phyloP scores from a whole-genome alignment of 2,329 filamentous ascomycete species.

The Juglanconis sp. region DNA sequence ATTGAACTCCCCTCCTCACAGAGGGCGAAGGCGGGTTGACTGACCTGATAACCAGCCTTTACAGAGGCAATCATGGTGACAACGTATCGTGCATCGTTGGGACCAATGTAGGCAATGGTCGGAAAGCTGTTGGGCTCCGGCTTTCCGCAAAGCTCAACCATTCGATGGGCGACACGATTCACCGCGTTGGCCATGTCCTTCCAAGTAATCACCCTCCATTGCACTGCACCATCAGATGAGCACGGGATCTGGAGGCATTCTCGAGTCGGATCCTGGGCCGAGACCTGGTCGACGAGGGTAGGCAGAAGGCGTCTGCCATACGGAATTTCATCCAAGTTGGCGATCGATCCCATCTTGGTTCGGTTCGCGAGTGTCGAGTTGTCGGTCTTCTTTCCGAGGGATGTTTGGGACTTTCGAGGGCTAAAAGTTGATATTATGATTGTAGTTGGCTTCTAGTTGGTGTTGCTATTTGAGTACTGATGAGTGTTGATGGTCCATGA shows the following conservation, averaged over 20 bases:
- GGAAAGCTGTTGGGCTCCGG: conserved; percentile 13
- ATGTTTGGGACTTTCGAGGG: no score
- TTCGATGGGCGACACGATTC: conserved; percentile 14
- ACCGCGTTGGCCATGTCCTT: conserved; percentile 15
- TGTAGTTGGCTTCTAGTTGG: no score
- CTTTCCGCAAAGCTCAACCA: conserved; percentile 13
- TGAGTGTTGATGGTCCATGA: no score
- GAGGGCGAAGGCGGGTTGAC: background rate
- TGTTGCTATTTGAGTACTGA: no score
- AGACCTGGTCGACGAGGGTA: conserved; percentile 14
- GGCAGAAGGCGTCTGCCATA: conserved; percentile 17
- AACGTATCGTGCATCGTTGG: conserved; percentile 16
- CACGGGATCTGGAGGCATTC: conserved; percentile 16
- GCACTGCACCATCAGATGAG: conserved; percentile 8
- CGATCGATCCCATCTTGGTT: conserved; percentile 11
- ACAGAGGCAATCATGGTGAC: conserved; percentile 14
- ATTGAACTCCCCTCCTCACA: accelerated
- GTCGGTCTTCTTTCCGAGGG: no score
- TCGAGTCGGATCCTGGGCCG: conserved; percentile 12
- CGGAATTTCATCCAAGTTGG: background rate
- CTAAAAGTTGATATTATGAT: no score
- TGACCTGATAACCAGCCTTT: conserved; percentile 20
- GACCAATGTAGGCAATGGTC: conserved; percentile 15
- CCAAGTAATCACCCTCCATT: conserved; percentile 16
- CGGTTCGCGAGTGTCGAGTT: background rate